Conservation (phyloP, 2,329 filamentous ascomycete species). For the Penicillium sp. region DNA sequence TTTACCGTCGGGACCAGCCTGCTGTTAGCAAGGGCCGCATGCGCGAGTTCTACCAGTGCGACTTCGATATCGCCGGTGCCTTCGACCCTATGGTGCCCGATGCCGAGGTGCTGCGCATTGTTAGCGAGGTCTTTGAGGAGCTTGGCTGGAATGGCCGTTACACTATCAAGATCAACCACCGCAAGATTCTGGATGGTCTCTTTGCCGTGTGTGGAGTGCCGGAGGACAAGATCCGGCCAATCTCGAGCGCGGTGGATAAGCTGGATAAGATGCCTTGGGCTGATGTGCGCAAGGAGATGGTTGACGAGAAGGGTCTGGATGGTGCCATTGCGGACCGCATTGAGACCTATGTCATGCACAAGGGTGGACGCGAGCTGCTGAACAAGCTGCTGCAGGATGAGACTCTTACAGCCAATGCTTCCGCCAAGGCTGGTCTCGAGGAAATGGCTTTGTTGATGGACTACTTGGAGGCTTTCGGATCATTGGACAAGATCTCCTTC, state of each 20-base stretch:
- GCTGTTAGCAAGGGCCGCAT: constrained; percentile 89
- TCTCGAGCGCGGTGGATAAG: constrained; percentile 93
- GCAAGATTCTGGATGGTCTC: constrained; percentile 88
- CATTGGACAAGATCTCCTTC: constrained; percentile 75
- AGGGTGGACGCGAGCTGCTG: constrained; percentile 73
- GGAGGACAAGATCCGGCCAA: constrained; percentile 79
- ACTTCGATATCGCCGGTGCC: constrained; percentile 86
- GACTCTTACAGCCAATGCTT: constrained; percentile 67
- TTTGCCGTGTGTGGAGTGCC: constrained; percentile 91
- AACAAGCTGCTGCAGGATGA: constrained; percentile 68
- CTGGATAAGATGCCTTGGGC: constrained; percentile 89
- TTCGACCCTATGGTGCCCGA: constrained; percentile 93
- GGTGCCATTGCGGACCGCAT: constrained; percentile 80
- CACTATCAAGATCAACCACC: constrained; percentile 93
- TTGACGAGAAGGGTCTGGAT: constrained; percentile 82
- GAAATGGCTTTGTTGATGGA: constrained; percentile 80
- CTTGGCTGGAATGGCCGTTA: constrained; percentile 73
- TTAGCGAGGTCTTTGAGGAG: constrained; percentile 79
- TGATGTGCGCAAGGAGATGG: constrained; percentile 90
- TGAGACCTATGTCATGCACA: constrained; percentile 77
- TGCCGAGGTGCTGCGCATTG: constrained; percentile 81
- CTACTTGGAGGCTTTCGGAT: constrained; percentile 77
- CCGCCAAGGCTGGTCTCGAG: constrained; percentile 74
- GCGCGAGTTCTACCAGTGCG: constrained; percentile 96
- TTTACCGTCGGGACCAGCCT: constrained; percentile 78